These are phyloP conservation scores for Fraxinus baroniana DNA, from an alignment of 305 asterid species.

Conservation along the genomic window DNA sequence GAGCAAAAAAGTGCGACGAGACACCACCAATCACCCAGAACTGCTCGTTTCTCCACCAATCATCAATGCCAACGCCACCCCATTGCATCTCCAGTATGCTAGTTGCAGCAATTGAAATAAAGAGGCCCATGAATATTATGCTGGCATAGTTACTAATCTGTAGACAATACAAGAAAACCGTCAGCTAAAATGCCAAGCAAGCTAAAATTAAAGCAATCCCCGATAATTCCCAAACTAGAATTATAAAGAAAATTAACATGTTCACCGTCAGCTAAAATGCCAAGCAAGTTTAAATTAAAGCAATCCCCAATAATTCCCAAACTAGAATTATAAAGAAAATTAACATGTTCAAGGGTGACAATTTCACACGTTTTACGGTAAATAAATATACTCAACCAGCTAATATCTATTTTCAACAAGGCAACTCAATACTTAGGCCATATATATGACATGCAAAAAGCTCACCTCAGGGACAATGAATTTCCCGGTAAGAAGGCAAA, in stretches of 20 bases:
- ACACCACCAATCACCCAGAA: conserved; percentile 98
- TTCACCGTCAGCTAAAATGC: background rate
- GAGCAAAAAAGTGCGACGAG: conserved; percentile 84
- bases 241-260: background rate
- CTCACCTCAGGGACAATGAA: conserved; percentile 91
- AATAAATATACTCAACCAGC: background rate
- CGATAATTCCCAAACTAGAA: background rate
- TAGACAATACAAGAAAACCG: background rate
- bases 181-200: background rate
- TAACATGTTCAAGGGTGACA: background rate
- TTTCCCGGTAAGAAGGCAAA: conserved; percentile 87
- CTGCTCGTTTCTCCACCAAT: conserved; percentile 98
- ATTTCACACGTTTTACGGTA: background rate
- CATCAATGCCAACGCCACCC: conserved; percentile 88
- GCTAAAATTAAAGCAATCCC: background rate
- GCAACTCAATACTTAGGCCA: background rate
- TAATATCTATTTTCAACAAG: background rate
- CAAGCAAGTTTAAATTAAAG: background rate
- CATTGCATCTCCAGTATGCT: conserved; percentile 86
- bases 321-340: background rate
- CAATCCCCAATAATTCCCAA: background rate
- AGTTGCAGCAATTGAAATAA: conserved; percentile 75
- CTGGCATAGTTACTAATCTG: conserved; percentile 98
- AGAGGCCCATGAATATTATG: conserved; percentile 71
- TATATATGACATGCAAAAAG: background rate